These are phyloP conservation scores for Raphanus sativus DNA, from an alignment of 345 rosid species.

Conservation along the genomic window DNA sequence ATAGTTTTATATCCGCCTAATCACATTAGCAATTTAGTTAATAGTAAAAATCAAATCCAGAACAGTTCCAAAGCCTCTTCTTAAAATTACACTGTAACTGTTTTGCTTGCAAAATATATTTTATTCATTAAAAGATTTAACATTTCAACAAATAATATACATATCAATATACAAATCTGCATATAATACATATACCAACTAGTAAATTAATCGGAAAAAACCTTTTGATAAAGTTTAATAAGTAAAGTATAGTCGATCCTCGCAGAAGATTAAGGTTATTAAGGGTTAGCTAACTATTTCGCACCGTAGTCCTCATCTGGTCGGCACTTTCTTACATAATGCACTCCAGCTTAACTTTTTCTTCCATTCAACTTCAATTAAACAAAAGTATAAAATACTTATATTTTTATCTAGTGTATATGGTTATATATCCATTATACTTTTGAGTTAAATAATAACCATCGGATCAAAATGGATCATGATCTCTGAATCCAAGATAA, in stretches of 20 bases:
- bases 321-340: constrained; percentile 28
- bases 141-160: background rate
- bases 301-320: constrained; percentile 16
- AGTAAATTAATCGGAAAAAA: background rate
- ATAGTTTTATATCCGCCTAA: too few relatives aligned
- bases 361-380: background rate
- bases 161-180: background rate
- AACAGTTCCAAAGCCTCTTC: too few relatives aligned
- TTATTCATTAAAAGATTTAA: too few relatives aligned
- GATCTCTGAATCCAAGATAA: background rate
- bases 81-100: too few relatives aligned
- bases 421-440: background rate
- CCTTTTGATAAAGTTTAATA: background rate
- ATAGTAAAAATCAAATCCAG: too few relatives aligned
- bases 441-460: background rate
- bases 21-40: too few relatives aligned
- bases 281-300: background rate
- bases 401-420: background rate
- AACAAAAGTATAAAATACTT: background rate
- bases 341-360: constrained; percentile 10
- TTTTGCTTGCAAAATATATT: too few relatives aligned
- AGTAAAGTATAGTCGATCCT: constrained; percentile 16
- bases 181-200: background rate
- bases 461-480: background rate
- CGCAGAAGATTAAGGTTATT: background rate